phyloP scores from a whole-genome alignment of 768 basidiomycete genomes.

The Royoungia palumana region DNA sequence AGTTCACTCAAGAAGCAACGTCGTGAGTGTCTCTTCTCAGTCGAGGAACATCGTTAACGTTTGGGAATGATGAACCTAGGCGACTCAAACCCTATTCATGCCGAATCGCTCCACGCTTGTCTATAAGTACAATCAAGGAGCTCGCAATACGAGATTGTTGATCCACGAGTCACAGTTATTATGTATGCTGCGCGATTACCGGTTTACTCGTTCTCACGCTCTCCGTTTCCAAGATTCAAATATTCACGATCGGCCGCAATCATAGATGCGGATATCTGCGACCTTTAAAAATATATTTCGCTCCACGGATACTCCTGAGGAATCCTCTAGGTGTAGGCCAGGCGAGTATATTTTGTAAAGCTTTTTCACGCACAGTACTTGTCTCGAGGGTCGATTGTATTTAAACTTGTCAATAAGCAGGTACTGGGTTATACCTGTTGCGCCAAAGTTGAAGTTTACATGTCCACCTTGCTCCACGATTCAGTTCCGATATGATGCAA shows the following conservation, averaged over 20 bases:
- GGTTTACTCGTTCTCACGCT: neutral
- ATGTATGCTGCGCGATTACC: neutral
- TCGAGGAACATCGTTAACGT: neutral
- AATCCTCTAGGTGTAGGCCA: neutral
- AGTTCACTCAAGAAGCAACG: slow-evolving; percentile 15
- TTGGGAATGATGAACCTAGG: slow-evolving; percentile 7
- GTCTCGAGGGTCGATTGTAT: neutral
- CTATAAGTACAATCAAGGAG: slow-evolving; percentile 6
- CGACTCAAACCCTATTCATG: slow-evolving; percentile 24
- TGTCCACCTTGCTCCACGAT: no score
- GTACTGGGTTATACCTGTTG: no score
- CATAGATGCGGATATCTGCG: neutral
- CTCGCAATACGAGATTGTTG: slow-evolving; percentile 9
- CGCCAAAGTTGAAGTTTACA: no score
- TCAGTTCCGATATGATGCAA: neutral
- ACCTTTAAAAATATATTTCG: neutral
- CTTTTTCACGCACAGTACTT: no score
- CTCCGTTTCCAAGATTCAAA: neutral
- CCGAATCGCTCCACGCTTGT: slow-evolving; percentile 16
- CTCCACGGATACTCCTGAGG: no score
- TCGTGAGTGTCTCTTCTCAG: slow-evolving; percentile 16
- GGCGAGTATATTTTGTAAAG: slow-evolving; percentile 6
- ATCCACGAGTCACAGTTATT: neutral
- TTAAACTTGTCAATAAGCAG: no score
- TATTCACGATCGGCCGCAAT: neutral